Evolutionary conservation across 208 protist species (phyloP), one percentile per base, ranked within the genome.

Genomic region (Acanthamoeba comandoni): DNA sequence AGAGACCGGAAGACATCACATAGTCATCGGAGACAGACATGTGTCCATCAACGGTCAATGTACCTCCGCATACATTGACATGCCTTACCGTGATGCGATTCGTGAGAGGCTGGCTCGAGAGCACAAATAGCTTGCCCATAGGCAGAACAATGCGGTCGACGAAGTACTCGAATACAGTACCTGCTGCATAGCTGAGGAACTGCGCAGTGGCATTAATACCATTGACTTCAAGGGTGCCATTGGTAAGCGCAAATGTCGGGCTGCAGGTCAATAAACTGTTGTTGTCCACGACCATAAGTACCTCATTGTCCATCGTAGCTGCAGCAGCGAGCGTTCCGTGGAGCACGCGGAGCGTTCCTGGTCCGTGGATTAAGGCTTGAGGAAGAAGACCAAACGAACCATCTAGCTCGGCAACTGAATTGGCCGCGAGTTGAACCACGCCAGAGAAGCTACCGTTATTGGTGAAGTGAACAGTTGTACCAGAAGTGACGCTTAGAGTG

Each of bases 371-470:
- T 35, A 70, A 53, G 1, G 77, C 39, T n/a, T 53, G 26, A 9
- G 77, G 48, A 9, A 19, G 29, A 60, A 87, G 9, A 60, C 55
- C 60, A 60, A 87, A 67, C 24, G 9, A 13, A 22, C 77, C 77
- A 60, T 43, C 52, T 12, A 67, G 12, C 22, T 35, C 19, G 13
- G 39, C 35, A 43, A 43, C 35, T 43, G 35, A 43, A 7, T 43
- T 5, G 35, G 35, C 35, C 5, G 35, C 35, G 5, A 87, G 62
- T n/a, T 87, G 35, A 43, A 87, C 11, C 26, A 60, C 35, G 77
- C 77, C 35, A 39, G 55, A 17, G 77, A 87, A 87, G 52, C 57
- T 87, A 60, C 77, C 77, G 77, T 87, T 87, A 53, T 69, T 48
- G 77, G 24, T 69, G 77, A 87, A 87, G 77, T n/a, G 11, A 11